Evolutionary conservation across 495 filamentous ascomycete genomes (phyloP).

Genomic region (Lasiosphaeris hirsuta): DNA sequence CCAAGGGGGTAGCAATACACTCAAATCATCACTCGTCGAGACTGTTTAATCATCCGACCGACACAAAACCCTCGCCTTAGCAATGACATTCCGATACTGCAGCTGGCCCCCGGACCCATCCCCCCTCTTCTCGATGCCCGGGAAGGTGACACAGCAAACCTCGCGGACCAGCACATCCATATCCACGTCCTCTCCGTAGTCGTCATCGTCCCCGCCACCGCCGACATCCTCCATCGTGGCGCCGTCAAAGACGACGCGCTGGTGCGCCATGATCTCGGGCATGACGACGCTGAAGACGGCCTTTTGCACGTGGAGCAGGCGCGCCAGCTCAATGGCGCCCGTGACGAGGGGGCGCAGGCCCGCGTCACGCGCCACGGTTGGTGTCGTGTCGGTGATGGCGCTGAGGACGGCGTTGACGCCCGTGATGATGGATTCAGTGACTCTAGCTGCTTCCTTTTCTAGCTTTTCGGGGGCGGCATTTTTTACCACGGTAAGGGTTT

Average conservation of each 20-base stretch:
- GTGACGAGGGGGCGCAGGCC: slow-evolving; percentile 42
- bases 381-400: slow-evolving; percentile 37
- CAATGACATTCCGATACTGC: slow-evolving; percentile 53
- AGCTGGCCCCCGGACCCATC: slow-evolving; percentile 53
- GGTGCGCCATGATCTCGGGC: slow-evolving; percentile 47
- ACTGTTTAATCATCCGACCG: slow-evolving; percentile 26
- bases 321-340: slow-evolving; percentile 48
- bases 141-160: slow-evolving; percentile 50
- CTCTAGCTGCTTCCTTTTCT: slow-evolving; percentile 34
- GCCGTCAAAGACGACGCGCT: slow-evolving; percentile 46
- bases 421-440: slow-evolving; percentile 36
- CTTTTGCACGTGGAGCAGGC: slow-evolving; percentile 50
- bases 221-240: slow-evolving; percentile 56
- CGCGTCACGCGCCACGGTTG: slow-evolving; percentile 44
- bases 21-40: background rate
- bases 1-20: background rate
- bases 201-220: slow-evolving; percentile 42
- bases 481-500: slow-evolving; percentile 49
- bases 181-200: slow-evolving; percentile 37
- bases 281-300: slow-evolving; percentile 50
- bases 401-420: slow-evolving; percentile 39
- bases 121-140: slow-evolving; percentile 51
- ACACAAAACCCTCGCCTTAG: slow-evolving; percentile 53
- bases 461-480: slow-evolving; percentile 43
- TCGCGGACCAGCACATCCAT: slow-evolving; percentile 26